Conservation (phyloP, 352 stramenopile genomes). For the Phytopythium mirpurense region DNA sequence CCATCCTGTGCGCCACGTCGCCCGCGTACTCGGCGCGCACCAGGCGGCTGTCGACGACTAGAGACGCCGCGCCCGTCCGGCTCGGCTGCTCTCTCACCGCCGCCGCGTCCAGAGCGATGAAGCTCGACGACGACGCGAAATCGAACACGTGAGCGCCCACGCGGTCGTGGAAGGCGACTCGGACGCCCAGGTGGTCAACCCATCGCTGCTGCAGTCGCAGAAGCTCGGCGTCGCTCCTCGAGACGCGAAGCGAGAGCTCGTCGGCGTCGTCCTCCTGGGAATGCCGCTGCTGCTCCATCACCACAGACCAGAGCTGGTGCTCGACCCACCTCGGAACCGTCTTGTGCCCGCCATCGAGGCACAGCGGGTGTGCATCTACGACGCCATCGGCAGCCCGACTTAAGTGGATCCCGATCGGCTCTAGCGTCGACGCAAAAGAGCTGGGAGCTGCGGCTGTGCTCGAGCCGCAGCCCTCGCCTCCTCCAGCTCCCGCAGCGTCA, state of each 20-base stretch:
- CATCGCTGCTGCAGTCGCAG: slow-evolving; percentile 25
- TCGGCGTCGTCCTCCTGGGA: background rate
- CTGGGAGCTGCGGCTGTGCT: background rate
- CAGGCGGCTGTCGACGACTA: slow-evolving; percentile 18
- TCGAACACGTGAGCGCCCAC: slow-evolving; percentile 37
- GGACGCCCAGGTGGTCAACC: slow-evolving; percentile 15
- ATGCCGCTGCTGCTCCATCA: background rate
- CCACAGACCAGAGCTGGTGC: slow-evolving; percentile 11
- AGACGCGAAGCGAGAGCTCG: background rate
- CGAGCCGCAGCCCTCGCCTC: background rate
- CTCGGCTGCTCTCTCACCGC: background rate
- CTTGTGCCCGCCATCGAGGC: slow-evolving; percentile 10
- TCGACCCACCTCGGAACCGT: slow-evolving; percentile 31
- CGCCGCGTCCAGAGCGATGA: slow-evolving; percentile 1
- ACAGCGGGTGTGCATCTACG: slow-evolving; percentile 2
- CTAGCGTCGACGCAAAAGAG: slow-evolving; percentile 9
- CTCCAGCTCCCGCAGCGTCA: background rate
- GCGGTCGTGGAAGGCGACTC: slow-evolving; percentile 31
- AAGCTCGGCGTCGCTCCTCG: slow-evolving; percentile 10
- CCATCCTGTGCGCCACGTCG: slow-evolving; percentile 43
- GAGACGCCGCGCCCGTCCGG: background rate
- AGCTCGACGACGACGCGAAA: slow-evolving; percentile 28
- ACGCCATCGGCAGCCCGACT: slow-evolving; percentile 3
- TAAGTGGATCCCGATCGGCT: slow-evolving; percentile 19
- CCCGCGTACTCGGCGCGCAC: slow-evolving; percentile 38